Base-by-base conservation (phyloP, 371 early-diverging fungal genomes). In the Mucor piriformis region DNA sequence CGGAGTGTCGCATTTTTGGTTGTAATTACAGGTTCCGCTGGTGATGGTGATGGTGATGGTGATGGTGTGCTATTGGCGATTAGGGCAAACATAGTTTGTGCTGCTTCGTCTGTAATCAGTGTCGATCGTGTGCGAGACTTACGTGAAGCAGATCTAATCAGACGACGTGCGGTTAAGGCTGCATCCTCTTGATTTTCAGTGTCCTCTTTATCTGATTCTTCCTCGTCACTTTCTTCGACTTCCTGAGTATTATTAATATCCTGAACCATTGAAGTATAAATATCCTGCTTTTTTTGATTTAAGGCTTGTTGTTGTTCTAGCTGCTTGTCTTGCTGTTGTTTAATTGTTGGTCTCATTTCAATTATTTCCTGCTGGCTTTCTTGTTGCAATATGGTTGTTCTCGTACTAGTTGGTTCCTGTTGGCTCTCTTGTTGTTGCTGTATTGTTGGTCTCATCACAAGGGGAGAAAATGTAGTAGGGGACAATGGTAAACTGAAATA, bases 61-160 rank as follows among this genome's bases (percentile, higher is more conserved):
- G 16, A 48, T n/a, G 42, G 50, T 20, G 23, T 56, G 12, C 37
- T 20, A 18, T 34, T 58, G 8, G 34, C 43, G 24, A 54, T 38
- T 8, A 21, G 32, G 6, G 52, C 50, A 40, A 62, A 52, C 44
- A 59, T 54, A 13, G 52, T 38, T 29, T 67, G 54, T 1, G 57
- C 43, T 12, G 47, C 42, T 12, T 63, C 66, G 23, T 58, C 47
- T 3, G 68, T 59, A 15, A 55, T 34, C 0, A 70, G 44, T 47
- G 66, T 67, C 11, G 71, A 70, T 13, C 63, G 34, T 20, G 67
- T 63, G 7, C 64, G 64, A 21, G 64, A 59, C 44, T 71, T 71
- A 25, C 64, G 40, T 1, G 71, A 67, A 1, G 71, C 67, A 34
- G 67, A 60, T 3, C 64, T 56, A 44, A 71, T 67, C 13, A 60